A percentile compares a stretch with the other conserved stretches of the same genome.
phyloP scores from a whole-genome alignment of 805 yeast species.

The Blastobotrys mokoenaii region DNA sequence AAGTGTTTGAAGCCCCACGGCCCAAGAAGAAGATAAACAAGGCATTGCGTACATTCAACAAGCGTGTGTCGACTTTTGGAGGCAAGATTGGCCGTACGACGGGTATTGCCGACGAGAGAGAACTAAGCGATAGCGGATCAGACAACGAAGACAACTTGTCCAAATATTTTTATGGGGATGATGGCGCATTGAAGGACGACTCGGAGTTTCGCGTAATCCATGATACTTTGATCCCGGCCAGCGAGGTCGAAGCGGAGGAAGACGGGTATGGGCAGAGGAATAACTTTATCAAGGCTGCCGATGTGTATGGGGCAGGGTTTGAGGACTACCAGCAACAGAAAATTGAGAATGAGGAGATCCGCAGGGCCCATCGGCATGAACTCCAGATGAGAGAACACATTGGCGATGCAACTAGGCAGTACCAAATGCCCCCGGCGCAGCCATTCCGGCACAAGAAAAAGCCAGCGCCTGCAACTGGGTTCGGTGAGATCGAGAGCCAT shows the following conservation, averaged over 20 bases:
- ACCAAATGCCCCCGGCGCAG: too few species aligned
- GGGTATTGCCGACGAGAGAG: constrained; percentile 12
- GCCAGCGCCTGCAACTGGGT: too few species aligned
- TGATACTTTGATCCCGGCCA: constrained; percentile 10
- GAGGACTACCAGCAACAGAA: not conserved
- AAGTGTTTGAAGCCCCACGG: constrained; percentile 15
- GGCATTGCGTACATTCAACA: constrained; percentile 16
- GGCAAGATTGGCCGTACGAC: constrained; percentile 11
- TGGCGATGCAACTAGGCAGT: not conserved
- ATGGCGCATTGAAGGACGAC: constrained; percentile 9
- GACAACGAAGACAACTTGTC: constrained; percentile 8
- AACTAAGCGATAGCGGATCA: constrained; percentile 3
- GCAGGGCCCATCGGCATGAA: constrained; percentile 1
- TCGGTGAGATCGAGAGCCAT: too few species aligned
- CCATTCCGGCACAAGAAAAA: too few species aligned
- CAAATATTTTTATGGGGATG: constrained; percentile 9
- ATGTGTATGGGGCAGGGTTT: not conserved
- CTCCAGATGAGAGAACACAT: not conserved
- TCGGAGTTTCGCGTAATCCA: constrained; percentile 14
- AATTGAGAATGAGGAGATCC: not conserved
- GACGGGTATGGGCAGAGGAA: not conserved
- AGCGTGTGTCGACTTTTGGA: constrained; percentile 12
- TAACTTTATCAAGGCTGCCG: too few species aligned
- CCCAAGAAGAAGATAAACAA: constrained; percentile 16
- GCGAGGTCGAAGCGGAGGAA: not conserved